Evolutionary conservation across 202 grass and related monocot genomes (phyloP), one percentile per base, ranked within the genome.

Genomic region (Elaeis oleifera): DNA sequence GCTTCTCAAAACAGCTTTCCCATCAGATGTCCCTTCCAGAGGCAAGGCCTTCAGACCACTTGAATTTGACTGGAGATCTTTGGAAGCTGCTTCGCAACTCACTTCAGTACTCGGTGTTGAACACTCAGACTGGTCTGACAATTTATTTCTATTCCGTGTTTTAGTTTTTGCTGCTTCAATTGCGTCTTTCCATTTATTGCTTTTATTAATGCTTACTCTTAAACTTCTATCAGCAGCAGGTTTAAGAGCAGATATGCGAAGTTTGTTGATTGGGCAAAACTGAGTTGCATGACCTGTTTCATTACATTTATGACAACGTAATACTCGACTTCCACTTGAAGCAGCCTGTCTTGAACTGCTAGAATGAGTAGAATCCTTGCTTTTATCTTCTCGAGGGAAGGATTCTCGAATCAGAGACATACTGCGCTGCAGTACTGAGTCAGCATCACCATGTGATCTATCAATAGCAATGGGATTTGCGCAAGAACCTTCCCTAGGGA

Each of bases 101-200:
- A 64, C 53, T 51, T 60, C 27, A 73, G 29, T 29, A 70, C 27
- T 50, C 49, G 27, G 66, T 11, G 20, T 48, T 51, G 69, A 69
- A 67, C 68, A 58, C 16, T 28, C 67, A n/a, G 65, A 54, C 60
- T 79, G 68, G 23, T 60, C 75, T 65, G 60, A 31, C 49, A 61
- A 72, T 83, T 16, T 68, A 50, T 65, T 70, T 65, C 49, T 74
- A 39, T 53, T 76, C 51, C 67, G 74, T 58, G 59, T 58, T 59
- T 25, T 77, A 63, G 71, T 27, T 39, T 51, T 58, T 50, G 68
- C 54, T 57, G 74, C 56, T 54, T 67, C 74, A 63, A 58, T 59
- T 4, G 71, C 63, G 20, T 54, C 58, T 84, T 79, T 77, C 75
- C 77, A 69, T 23, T 57, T 81, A 49, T 31, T 74, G 44, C 74